A percentile compares a stretch with the other conserved stretches of the same genome.
Evolutionary conservation across 768 basidiomycete genomes (phyloP).

Genomic region (Kondoa malvinella): DNA sequence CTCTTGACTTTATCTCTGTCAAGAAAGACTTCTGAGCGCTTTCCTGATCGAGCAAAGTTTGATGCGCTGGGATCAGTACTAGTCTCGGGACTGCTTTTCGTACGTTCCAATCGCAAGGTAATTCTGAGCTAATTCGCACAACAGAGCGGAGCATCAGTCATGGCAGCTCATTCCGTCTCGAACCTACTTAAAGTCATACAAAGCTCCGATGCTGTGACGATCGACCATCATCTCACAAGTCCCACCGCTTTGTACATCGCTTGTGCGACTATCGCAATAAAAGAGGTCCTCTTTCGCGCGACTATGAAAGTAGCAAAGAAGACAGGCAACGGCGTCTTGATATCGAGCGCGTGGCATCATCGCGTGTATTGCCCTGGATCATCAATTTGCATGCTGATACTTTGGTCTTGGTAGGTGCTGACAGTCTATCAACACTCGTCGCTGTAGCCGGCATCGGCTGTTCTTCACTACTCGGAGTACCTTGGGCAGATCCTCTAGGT

Average conservation of each 20-base stretch:
- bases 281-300: slow-evolving; percentile 2
- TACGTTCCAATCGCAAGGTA: neutral
- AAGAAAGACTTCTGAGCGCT: neutral
- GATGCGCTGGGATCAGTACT: neutral
- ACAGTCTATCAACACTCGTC: neutral
- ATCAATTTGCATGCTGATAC: neutral
- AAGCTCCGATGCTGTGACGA: neutral
- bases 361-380: neutral
- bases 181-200: neutral
- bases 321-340: neutral
- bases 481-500: neutral
- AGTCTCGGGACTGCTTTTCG: neutral
- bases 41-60: neutral
- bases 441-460: slow-evolving; percentile 1
- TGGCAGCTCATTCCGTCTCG: neutral
- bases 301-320: neutral
- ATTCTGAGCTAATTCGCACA: neutral
- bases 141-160: neutral
- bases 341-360: neutral
- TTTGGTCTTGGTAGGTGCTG: neutral
- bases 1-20: neutral
- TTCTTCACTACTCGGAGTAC: neutral
- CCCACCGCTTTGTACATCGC: slow-evolving; percentile 5
- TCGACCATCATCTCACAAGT: neutral
- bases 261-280: neutral